Percentiles rank a stretch among this genome's conserved stretches.
These are phyloP conservation scores for Rhizophagus sp. DNA, from an alignment of 192 early-diverging fungal species.

Conservation along the genomic window DNA sequence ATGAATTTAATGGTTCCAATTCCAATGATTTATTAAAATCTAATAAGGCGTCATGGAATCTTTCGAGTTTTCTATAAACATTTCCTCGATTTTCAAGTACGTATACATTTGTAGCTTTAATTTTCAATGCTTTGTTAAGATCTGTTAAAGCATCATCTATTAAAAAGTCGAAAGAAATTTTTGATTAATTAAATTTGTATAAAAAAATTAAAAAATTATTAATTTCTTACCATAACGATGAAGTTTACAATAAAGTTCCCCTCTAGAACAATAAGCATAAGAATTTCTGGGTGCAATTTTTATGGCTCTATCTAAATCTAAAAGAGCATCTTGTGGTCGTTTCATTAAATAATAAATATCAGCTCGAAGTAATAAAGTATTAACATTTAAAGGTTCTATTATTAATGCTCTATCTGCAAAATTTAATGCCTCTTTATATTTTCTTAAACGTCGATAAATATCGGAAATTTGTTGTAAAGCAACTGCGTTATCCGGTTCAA, in stretches of 20 bases:
- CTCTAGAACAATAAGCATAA: conserved; percentile 2
- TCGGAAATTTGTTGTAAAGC: neutral
- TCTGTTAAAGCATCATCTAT: neutral
- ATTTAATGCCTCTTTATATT: conserved; percentile 12
- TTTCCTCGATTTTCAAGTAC: neutral
- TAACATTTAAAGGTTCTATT: neutral
- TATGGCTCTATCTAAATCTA: neutral
- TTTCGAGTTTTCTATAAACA: neutral
- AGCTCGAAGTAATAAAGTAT: conserved; percentile 10
- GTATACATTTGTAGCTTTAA: neutral
- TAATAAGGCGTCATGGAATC: neutral
- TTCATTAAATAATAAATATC: neutral
- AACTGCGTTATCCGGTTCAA: neutral
- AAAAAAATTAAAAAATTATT: neutral
- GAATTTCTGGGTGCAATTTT: neutral
- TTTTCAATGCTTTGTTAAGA: conserved; percentile 1
- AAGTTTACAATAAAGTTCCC: neutral
- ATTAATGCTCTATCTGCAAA: neutral
- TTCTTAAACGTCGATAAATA: neutral
- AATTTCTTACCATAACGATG: neutral
- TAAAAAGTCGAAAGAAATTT: neutral
- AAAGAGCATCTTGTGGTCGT: neutral
- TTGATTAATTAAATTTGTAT: neutral
- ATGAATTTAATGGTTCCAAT: neutral
- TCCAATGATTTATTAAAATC: neutral